phyloP scores from a whole-genome alignment of 352 stramenopile species.

The Globisporangium takayamanum region DNA sequence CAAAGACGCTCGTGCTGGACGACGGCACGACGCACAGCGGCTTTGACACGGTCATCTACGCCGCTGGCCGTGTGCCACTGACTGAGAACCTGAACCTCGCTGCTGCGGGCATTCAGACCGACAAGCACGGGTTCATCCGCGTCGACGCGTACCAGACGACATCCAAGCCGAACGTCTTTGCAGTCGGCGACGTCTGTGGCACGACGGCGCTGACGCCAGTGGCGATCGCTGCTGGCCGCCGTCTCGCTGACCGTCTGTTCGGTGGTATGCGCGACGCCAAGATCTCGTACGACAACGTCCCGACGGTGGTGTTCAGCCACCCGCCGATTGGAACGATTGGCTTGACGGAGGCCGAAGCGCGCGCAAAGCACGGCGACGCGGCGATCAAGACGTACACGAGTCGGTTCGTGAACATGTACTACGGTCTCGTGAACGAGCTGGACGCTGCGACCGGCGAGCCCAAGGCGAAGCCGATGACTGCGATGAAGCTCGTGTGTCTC shows the following conservation, averaged over 20 bases:
- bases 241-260: slow-evolving; percentile 86
- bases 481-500: slow-evolving; percentile 93
- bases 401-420: slow-evolving; percentile 95
- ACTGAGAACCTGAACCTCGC: slow-evolving; percentile 64
- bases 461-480: slow-evolving; percentile 88
- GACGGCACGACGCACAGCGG: slow-evolving; percentile 31
- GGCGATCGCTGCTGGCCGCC: slow-evolving; percentile 77
- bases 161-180: slow-evolving; percentile 68
- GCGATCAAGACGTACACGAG: slow-evolving; percentile 92
- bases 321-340: slow-evolving; percentile 93
- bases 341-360: slow-evolving; percentile 88
- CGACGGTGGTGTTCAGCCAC: slow-evolving; percentile 95
- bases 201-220: slow-evolving; percentile 78
- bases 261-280: slow-evolving; percentile 49
- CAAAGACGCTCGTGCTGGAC: slow-evolving; percentile 44
- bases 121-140: slow-evolving; percentile 64
- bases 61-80: slow-evolving; percentile 46
- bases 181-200: slow-evolving; percentile 67
- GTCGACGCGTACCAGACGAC: slow-evolving; percentile 91
- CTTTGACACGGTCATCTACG: slow-evolving; percentile 89
- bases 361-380: slow-evolving; percentile 81
- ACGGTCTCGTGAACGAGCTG: slow-evolving; percentile 83
- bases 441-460: slow-evolving; percentile 20
- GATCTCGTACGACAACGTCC: slow-evolving; percentile 89
- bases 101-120: slow-evolving; percentile 48